These are phyloP conservation scores for Penicillium sp. DNA, from an alignment of 2,329 filamentous ascomycete species.

Conservation along the genomic window DNA sequence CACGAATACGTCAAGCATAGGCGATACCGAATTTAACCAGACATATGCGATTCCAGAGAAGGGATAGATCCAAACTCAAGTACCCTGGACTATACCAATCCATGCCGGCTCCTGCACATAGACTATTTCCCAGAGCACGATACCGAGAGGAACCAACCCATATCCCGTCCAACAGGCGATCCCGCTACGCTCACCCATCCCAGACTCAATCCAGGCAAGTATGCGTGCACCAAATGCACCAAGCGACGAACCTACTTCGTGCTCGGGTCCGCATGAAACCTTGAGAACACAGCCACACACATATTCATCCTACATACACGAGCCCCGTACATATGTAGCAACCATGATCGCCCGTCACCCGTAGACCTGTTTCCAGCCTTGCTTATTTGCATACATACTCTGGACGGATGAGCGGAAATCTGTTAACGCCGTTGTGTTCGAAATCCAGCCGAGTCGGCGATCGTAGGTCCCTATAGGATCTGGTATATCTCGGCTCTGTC, in stretches of 20 bases:
- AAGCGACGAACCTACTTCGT: background rate
- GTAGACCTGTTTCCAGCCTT: background rate
- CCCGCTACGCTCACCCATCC: background rate
- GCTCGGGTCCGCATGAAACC: background rate
- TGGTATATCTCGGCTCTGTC: background rate
- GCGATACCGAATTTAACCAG: slow-evolving; percentile 2
- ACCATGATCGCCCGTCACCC: background rate
- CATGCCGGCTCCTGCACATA: background rate
- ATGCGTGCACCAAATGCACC: background rate
- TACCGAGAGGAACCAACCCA: too few relatives aligned
- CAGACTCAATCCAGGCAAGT: background rate
- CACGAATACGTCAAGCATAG: background rate
- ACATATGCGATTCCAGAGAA: background rate
- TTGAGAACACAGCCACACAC: background rate
- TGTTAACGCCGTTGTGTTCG: background rate
- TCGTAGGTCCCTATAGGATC: background rate
- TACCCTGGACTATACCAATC: background rate
- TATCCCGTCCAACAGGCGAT: slow-evolving; percentile 1
- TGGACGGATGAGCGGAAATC: background rate
- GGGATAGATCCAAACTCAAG: background rate
- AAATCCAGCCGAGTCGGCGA: background rate
- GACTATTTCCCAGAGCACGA: background rate
- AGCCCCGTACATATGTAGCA: too few relatives aligned
- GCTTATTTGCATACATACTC: slow-evolving; percentile 8
- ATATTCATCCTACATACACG: background rate